phyloP scores from a whole-genome alignment of 495 filamentous ascomycete species.

The Hypomontagnella monticulosa region DNA sequence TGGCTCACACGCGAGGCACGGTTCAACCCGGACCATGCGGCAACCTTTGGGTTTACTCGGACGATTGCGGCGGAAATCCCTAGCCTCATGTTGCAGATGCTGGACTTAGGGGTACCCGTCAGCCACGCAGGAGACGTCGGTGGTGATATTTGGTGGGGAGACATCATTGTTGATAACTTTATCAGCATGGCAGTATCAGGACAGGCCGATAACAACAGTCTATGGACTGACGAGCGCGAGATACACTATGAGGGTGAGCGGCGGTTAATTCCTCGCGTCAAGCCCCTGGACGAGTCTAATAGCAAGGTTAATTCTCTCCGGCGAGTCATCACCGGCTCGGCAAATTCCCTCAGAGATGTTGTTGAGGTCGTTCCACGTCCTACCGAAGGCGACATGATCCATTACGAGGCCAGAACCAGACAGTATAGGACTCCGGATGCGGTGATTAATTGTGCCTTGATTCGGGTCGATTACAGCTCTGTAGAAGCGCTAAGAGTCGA shows the following conservation, averaged over 20 bases:
- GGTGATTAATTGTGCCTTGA: neutral
- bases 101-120: too few relatives aligned
- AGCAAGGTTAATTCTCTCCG: conserved; percentile 51
- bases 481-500: conserved; percentile 41
- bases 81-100: conserved; percentile 49
- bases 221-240: conserved; percentile 52
- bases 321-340: conserved; percentile 43
- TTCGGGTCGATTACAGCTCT: conserved; percentile 55
- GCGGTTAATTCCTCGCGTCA: conserved; percentile 50
- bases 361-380: conserved; percentile 41
- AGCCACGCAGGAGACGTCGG: too few relatives aligned
- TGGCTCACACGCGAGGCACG: conserved; percentile 50
- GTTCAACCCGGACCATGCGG: conserved; percentile 49
- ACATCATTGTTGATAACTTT: conserved; percentile 42
- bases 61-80: conserved; percentile 55
- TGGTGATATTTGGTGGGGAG: conserved; percentile 26
- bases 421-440: neutral
- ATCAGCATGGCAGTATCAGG: conserved; percentile 33
- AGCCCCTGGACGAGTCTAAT: conserved; percentile 52
- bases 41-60: conserved; percentile 55
- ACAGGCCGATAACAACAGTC: neutral
- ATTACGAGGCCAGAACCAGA: conserved; percentile 31
- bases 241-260: conserved; percentile 46
- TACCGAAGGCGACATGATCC: conserved; percentile 2
- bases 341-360: conserved; percentile 44